Base-by-base conservation (phyloP, 768 basidiomycete genomes). In the Phaffia australis region DNA sequence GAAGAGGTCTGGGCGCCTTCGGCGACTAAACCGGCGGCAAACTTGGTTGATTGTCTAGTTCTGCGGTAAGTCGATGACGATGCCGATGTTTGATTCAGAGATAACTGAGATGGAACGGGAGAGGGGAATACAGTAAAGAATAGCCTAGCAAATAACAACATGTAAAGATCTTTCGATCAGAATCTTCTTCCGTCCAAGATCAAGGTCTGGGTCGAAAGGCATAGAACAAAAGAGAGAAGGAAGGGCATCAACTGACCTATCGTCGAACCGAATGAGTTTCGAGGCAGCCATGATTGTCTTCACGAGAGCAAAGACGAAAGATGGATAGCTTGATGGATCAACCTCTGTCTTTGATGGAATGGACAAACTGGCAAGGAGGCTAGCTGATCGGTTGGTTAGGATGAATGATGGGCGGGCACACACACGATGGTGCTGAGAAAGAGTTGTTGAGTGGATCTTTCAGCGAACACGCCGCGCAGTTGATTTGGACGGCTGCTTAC, bases 111-210 rank as follows among this genome's bases (percentile, higher is more conserved):
- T 21, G 89, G 89, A 2, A 83, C 77, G 21, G 89, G 88, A 71
- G 85, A 82, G 27, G 85, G 84, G 73, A 90, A 91, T n/a, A 87
- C 87, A 27, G 89, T 91, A 75, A 91, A 92, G 79, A 85, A 91
- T 52, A 92, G 82, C 76, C 89, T 88, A 56, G 55, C 6, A 30
- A 23, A 64, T n/a, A 14, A 32, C 25, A 55, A 42, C 29, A 27
- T n/a, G 47, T 30, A 47, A 58, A 46, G 32, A 29, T 11, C 19
- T 30, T 54, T 25, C 25, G 51, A 27, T 55, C 52, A n/a, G 56
- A 47, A 52, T 47, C 32, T 47, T 48, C 23, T 57, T 65, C 52
- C n/a, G 5, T 27, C n/a, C 4, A 54, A 4, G 16, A n/a, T 16
- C 27, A 27, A 27, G 27, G n/a, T 54, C 21, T 8, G 21, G 52